Percentiles rank a stretch among this genome's conserved stretches.
These are phyloP conservation scores for Rhodotorula sp. DNA, from an alignment of 1,284 basidiomycete species.

Conservation along the genomic window DNA sequence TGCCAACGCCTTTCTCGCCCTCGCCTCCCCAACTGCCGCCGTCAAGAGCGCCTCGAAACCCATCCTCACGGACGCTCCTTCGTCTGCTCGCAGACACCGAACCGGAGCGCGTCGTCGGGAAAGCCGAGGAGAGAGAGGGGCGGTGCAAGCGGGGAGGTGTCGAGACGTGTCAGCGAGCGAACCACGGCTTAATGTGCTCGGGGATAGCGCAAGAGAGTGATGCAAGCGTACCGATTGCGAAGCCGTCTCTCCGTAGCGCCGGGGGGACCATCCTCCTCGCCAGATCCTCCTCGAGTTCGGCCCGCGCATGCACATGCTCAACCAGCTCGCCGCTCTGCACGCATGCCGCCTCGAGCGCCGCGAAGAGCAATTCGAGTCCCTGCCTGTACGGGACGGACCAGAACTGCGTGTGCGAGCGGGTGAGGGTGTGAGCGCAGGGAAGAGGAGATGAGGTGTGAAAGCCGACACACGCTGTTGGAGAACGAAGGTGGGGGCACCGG, in stretches of 20 bases:
- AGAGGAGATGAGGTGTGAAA: neutral
- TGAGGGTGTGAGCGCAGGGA: neutral
- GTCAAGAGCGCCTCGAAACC: slow-evolving; percentile 36
- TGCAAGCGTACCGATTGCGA: slow-evolving; percentile 16
- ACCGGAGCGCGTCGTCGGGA: neutral
- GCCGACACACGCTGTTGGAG: slow-evolving; percentile 3
- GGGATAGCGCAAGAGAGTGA: neutral
- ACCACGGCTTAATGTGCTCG: no score
- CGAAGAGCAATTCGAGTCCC: slow-evolving; percentile 24
- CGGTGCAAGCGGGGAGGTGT: neutral
- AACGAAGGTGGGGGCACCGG: neutral
- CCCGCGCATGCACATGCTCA: slow-evolving; percentile 1
- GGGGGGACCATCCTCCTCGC: slow-evolving; percentile 17
- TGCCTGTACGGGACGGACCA: slow-evolving; percentile 38
- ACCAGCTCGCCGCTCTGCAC: slow-evolving; percentile 30
- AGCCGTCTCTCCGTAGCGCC: slow-evolving; percentile 26
- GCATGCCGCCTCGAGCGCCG: slow-evolving; percentile 9
- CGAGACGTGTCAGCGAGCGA: no score
- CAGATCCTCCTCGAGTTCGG: slow-evolving; percentile 8
- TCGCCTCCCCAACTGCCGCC: slow-evolving; percentile 20
- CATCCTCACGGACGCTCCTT: slow-evolving; percentile 27
- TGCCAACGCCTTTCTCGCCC: slow-evolving; percentile 19
- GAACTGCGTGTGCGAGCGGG: slow-evolving; percentile 25
- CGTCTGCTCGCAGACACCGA: slow-evolving; percentile 17
- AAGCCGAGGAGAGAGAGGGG: neutral